Conservation (phyloP, 331 rosid species). For the Quercus lobata region DNA sequence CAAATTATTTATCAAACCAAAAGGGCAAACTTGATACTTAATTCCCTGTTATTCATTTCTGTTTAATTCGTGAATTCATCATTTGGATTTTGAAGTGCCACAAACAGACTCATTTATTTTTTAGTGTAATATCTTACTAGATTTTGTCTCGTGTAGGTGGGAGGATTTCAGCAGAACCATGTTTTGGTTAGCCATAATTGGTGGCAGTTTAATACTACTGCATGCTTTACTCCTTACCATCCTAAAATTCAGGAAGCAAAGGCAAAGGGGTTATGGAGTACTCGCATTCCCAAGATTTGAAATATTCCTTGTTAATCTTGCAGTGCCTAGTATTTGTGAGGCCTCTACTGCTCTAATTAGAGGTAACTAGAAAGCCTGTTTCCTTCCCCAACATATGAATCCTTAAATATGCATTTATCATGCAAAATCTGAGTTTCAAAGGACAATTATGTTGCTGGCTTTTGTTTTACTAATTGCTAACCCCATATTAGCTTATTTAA, state of each 20-base stretch:
- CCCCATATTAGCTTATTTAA: too few relatives aligned
- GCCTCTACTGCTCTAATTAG: constrained; percentile 59
- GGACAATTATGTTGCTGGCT: neutral
- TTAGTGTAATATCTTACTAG: neutral
- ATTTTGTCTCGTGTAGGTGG: constrained; percentile 51
- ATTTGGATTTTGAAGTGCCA: neutral
- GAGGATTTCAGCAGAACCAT: constrained; percentile 62
- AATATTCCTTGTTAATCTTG: constrained; percentile 67
- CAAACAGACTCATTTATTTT: neutral
- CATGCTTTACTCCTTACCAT: constrained; percentile 58
- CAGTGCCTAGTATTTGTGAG: constrained; percentile 68
- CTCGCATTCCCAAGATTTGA: constrained; percentile 83
- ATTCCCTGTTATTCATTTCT: neutral
- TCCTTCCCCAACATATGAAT: neutral
- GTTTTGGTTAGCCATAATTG: constrained; percentile 79
- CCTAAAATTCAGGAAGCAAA: constrained; percentile 54
- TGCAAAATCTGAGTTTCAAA: neutral
- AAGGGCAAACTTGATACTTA: neutral
- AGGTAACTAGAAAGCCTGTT: constrained; percentile 39
- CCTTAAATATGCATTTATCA: neutral
- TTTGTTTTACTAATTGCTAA: too few relatives aligned
- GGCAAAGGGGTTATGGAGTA: constrained; percentile 55
- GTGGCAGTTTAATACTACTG: constrained; percentile 55
- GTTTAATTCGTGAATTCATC: neutral
- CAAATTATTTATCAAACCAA: neutral